Evolutionary conservation across 208 protist species (phyloP).

Genomic region (Acanthamoeba triangularis): DNA sequence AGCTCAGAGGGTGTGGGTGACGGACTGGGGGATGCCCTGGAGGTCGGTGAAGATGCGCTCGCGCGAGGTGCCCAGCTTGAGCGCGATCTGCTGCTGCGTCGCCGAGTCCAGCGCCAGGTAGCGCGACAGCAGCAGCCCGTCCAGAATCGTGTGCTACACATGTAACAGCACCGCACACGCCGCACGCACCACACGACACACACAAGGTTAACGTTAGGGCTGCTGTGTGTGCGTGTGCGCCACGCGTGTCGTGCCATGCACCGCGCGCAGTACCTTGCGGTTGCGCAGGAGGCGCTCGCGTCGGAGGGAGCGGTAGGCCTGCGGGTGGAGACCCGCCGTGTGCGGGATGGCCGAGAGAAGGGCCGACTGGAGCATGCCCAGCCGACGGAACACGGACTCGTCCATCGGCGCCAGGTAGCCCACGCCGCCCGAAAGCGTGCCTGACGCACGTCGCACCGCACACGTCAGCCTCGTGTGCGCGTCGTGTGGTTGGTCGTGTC

Average conservation of each 20-base stretch:
- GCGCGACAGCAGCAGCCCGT: slow-evolving; percentile 62
- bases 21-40: slow-evolving; percentile 28
- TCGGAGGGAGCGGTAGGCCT: slow-evolving; percentile 58
- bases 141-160: slow-evolving; percentile 77
- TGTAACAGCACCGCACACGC: too few relatives aligned
- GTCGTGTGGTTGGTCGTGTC: too few relatives aligned
- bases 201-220: too few relatives aligned
- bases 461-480: not conserved
- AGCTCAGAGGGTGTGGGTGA: slow-evolving; percentile 43
- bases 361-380: slow-evolving; percentile 69
- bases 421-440: slow-evolving; percentile 56
- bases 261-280: not conserved
- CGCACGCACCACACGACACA: too few relatives aligned
- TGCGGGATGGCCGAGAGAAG: slow-evolving; percentile 69
- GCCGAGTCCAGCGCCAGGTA: slow-evolving; percentile 32
- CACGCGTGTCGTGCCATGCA: too few relatives aligned
- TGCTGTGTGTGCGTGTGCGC: too few relatives aligned
- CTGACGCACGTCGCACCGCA: not conserved
- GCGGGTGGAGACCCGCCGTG: slow-evolving; percentile 63
- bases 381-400: slow-evolving; percentile 64
- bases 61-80: slow-evolving; percentile 64
- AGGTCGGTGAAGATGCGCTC: slow-evolving; percentile 43
- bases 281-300: slow-evolving; percentile 58
- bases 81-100: slow-evolving; percentile 52
- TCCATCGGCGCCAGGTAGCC: slow-evolving; percentile 68